Evolutionary conservation across 257 asterid species (phyloP).

Genomic region (Nicotiana otophora): DNA sequence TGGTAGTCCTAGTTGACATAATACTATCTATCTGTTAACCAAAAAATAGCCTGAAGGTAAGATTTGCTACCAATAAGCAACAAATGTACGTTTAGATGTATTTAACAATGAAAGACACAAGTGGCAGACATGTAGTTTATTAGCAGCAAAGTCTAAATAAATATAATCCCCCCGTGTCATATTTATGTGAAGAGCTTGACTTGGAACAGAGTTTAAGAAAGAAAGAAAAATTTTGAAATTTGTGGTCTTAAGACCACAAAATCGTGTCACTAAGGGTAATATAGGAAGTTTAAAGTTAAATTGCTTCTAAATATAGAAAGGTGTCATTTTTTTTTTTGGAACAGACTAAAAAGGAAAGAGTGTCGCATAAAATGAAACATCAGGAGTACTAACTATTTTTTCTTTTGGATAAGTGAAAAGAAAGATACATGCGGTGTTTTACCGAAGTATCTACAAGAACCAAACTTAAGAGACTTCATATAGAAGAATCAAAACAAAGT

Average conservation of each 20-base stretch:
- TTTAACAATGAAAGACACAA: neutral
- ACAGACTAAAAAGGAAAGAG: no score
- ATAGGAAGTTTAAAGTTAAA: no score
- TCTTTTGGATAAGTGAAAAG: neutral
- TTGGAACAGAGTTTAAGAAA: no score
- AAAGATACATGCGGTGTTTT: neutral
- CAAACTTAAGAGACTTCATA: neutral
- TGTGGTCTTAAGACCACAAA: no score
- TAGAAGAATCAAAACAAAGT: neutral
- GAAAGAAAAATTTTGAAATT: no score
- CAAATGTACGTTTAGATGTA: neutral
- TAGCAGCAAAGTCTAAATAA: neutral
- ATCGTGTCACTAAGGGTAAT: no score
- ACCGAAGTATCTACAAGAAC: neutral
- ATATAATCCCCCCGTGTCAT: no score
- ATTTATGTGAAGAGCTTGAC: no score
- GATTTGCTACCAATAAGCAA: neutral
- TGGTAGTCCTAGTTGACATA: constrained; percentile 89
- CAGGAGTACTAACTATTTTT: no score
- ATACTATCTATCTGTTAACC: constrained; percentile 83
- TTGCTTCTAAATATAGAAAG: no score
- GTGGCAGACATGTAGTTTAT: neutral
- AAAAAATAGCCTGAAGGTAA: constrained; percentile 12
- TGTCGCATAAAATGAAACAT: no score
- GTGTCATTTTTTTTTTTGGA: no score